Base-by-base conservation (phyloP, 202 grass and related monocot species). In the Setaria viridis region DNA sequence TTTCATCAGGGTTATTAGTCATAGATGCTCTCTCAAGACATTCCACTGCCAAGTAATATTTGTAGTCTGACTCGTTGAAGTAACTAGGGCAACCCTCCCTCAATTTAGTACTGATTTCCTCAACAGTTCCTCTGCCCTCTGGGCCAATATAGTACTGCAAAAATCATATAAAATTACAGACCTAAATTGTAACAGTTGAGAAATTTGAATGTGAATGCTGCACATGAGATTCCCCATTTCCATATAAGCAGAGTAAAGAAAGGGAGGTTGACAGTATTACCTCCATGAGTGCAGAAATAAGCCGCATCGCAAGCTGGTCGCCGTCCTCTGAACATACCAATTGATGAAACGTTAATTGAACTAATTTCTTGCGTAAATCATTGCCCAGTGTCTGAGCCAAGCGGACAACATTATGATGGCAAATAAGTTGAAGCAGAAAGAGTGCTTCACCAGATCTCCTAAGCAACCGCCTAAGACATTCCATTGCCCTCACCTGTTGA, bases 201-300 rank as follows among this genome's bases (percentile, higher is more conserved):
- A 68, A 89, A 68, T n/a, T 54, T 20, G 33, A 55, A 51, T 63
- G 39, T 50, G 59, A 2, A 32, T 86, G 30, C n/a, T 37, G 25
- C 7, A 78, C 13, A 51, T 62, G 63, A 14, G 7, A 19, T 77
- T 59, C 39, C 67, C 41, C 11, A 60, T 65, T 45, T 83, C 51
- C 76, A 85, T 80, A 78, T 53, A 72, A 64, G 62, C 21, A 29
- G 11, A 74, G 34, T 70, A 56, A 70, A 39, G 50, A 82, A 72
- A 35, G 25, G 47, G 48, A 62, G 47, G 13, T 37, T n/a, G 67
- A 54, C 43, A 80, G 33, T 79, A 58, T 58, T 91, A 98, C 96
- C 93, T 98, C 96, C 96, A 98, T 95, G 82, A 98, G 90, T 77
- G 85, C 87, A 87, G 91, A 90, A 82, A 98, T 98, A 88, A 98